Percentiles rank a stretch among this genome's conserved stretches.
Evolutionary conservation across 331 rosid species (phyloP).

Genomic region (Erythrophleum ivorense): DNA sequence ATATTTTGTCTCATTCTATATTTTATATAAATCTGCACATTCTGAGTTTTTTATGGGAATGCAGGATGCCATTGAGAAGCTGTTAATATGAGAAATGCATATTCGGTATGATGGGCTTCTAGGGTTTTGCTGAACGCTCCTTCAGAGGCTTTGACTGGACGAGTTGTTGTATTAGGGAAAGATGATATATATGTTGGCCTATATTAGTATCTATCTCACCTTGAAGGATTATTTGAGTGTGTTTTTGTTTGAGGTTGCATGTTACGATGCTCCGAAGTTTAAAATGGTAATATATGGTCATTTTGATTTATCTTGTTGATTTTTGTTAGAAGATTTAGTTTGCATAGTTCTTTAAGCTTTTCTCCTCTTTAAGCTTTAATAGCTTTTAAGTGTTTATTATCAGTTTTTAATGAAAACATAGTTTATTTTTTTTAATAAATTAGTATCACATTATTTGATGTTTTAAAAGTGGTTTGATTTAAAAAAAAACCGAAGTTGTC

Average conservation of each 20-base stretch:
- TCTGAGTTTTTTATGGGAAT: conserved; percentile 34
- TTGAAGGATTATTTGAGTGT: neutral
- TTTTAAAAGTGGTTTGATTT: no score
- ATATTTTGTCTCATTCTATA: neutral
- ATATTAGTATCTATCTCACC: neutral
- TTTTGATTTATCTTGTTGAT: no score
- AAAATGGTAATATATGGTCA: no score
- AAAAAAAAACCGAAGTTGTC: no score
- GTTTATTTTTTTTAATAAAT: no score
- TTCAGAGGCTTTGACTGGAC: conserved; percentile 56
- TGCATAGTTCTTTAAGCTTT: no score
- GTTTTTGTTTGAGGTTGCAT: neutral
- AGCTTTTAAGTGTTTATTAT: no score
- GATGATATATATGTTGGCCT: neutral
- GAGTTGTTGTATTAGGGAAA: neutral
- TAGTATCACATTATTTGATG: no score
- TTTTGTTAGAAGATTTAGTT: no score
- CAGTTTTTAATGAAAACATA: no score
- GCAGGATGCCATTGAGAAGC: conserved; percentile 87
- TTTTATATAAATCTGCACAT: neutral
- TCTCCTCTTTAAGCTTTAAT: no score
- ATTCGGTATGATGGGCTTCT: conserved; percentile 79
- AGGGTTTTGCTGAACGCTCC: conserved; percentile 44
- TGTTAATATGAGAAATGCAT: conserved; percentile 57
- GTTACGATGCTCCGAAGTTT: neutral